Evolutionary conservation across 2,329 filamentous ascomycete genomes (phyloP).

Genomic region (Diplocarpon rosae): DNA sequence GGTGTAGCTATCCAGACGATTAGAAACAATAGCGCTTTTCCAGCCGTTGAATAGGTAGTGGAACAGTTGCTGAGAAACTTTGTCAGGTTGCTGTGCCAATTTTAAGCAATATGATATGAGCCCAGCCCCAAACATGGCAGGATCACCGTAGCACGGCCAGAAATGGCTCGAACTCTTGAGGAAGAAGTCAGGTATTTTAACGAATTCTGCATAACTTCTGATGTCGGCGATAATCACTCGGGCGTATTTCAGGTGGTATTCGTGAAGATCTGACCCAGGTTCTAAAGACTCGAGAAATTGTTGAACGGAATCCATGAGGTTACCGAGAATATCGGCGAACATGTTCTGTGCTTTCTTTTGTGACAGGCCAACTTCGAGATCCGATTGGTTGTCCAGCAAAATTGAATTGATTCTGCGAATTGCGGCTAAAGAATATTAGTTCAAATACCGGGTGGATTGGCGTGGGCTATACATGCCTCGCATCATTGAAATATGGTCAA

Average conservation of each 20-base stretch:
- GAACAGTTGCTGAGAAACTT: constrained; percentile 18
- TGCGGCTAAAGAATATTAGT: neutral
- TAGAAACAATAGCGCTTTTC: constrained; percentile 16
- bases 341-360: constrained; percentile 8
- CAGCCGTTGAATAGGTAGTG: constrained; percentile 24
- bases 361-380: constrained; percentile 7
- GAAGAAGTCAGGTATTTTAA: constrained; percentile 21
- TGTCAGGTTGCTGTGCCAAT: constrained; percentile 13
- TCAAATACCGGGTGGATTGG: neutral
- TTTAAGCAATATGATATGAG: constrained; percentile 22
- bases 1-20: constrained; percentile 9
- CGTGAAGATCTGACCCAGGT: constrained; percentile 11
- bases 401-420: constrained; percentile 13
- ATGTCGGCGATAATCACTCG: constrained; percentile 18
- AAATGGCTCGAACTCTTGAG: constrained; percentile 18
- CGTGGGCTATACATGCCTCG: constrained; percentile 4
- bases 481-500: constrained; percentile 6
- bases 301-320: constrained; percentile 21
- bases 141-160: constrained; percentile 23
- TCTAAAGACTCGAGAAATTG: constrained; percentile 15
- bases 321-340: constrained; percentile 18
- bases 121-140: constrained; percentile 21
- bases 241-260: constrained; percentile 17
- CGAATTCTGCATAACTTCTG: constrained; percentile 20
- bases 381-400: constrained; percentile 8